Conservation (phyloP, 371 early-diverging fungal species). For the Zychaea mexicana region DNA sequence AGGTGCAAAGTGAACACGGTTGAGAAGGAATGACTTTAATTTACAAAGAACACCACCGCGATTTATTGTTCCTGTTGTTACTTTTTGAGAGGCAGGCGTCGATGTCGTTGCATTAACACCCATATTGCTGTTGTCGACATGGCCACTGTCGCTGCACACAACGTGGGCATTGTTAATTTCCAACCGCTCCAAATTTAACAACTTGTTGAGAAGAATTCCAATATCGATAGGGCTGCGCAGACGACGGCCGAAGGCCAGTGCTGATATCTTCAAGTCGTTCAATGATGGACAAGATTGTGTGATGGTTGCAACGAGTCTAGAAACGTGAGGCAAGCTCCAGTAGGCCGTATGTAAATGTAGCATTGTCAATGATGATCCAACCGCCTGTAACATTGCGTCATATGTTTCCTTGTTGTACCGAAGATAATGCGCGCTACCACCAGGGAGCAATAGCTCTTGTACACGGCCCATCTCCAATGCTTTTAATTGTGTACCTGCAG, state of each 20-base stretch:
- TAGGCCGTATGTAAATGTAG: background rate
- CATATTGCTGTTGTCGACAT: too few species aligned
- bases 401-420: conserved; percentile 1
- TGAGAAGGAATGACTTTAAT: background rate
- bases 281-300: background rate
- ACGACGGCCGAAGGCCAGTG: background rate
- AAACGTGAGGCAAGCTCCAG: background rate
- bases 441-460: background rate
- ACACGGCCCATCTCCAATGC: background rate
- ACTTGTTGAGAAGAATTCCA: background rate
- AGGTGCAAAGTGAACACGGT: background rate
- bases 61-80: too few species aligned
- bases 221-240: background rate
- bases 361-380: background rate
- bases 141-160: background rate
- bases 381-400: background rate
- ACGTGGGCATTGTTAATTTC: background rate
- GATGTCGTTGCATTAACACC: too few species aligned
- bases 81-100: too few species aligned
- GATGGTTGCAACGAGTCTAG: background rate
- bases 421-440: background rate
- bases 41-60: too few species aligned
- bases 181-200: background rate
- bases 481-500: background rate
- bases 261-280: background rate